These are phyloP conservation scores for Boletellus ananas DNA, from an alignment of 768 basidiomycete species.

Conservation along the genomic window DNA sequence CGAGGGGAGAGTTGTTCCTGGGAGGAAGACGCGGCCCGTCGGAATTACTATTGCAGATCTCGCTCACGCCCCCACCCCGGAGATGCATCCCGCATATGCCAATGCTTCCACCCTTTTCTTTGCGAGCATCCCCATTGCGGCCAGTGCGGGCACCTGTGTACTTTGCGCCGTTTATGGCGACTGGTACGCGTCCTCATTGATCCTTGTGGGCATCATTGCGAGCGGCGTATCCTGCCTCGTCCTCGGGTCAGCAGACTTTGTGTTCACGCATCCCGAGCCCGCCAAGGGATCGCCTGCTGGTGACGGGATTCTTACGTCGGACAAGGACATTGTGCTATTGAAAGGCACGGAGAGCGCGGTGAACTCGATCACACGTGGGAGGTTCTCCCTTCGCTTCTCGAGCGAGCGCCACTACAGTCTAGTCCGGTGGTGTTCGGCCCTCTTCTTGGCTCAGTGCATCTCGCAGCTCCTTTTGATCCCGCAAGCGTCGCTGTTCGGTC, in stretches of 20 bases:
- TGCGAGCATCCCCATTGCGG: constrained; percentile 18
- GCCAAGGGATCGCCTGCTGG: constrained; percentile 23
- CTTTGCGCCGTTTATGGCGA: constrained; percentile 20
- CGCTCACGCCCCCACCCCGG: constrained; percentile 2
- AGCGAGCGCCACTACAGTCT: constrained; percentile 9
- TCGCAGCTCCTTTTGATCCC: constrained; percentile 30
- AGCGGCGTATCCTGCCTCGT: constrained; percentile 26
- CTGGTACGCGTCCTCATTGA: constrained; percentile 26
- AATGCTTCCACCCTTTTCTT: constrained; percentile 1
- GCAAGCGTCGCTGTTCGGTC: constrained; percentile 27
- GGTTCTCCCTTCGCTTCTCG: constrained; percentile 23
- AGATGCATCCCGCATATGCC: constrained; percentile 6
- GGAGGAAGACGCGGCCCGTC: constrained; percentile 11
- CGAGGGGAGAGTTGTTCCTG: constrained; percentile 7
- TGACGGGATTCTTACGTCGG: constrained; percentile 25
- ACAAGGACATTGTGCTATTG: constrained; percentile 22
- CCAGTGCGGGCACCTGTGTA: constrained; percentile 18
- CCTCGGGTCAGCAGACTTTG: constrained; percentile 23
- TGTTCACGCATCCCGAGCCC: constrained; percentile 22
- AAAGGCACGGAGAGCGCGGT: constrained; percentile 27
- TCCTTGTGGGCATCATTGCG: constrained; percentile 29
- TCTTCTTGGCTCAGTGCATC: constrained; percentile 21
- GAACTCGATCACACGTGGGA: constrained; percentile 28
- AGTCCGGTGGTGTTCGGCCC: constrained; percentile 20
- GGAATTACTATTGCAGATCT: constrained; percentile 10